Conservation (phyloP, 1,139 yeast genomes). For the Taiozyma sp. region DNA sequence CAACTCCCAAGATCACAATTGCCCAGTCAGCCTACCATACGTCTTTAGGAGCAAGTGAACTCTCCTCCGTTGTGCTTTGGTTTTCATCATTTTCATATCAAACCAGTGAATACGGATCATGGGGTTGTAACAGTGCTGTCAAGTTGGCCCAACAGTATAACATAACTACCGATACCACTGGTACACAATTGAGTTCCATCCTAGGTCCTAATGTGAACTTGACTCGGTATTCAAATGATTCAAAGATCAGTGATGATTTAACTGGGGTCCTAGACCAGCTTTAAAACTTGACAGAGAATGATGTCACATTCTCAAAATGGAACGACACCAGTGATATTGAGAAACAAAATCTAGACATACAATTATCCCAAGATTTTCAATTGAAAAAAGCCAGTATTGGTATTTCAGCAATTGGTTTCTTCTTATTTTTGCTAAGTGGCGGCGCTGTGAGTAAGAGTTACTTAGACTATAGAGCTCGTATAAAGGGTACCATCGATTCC, state of each 20-base stretch:
- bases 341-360: constrained; percentile 6
- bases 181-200: neutral
- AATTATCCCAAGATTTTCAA: constrained; percentile 9
- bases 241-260: neutral
- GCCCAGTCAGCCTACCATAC: constrained; percentile 2
- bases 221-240: neutral
- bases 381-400: constrained; percentile 10
- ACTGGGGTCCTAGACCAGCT: neutral
- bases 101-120: constrained; percentile 10
- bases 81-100: constrained; percentile 10
- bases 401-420: constrained; percentile 2
- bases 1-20: constrained; percentile 1
- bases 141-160: constrained; percentile 7
- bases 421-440: constrained; percentile 4
- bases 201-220: constrained; percentile 1
- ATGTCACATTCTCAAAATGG: constrained; percentile 2
- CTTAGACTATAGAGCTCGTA: neutral
- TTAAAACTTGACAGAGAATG: constrained; percentile 5
- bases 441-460: constrained; percentile 4
- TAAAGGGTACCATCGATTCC: neutral
- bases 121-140: constrained; percentile 8
- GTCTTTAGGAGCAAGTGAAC: constrained; percentile 4
- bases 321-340: constrained; percentile 4
- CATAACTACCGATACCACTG: constrained; percentile 1
- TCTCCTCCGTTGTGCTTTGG: constrained; percentile 8